phyloP scores from a whole-genome alignment of 1,284 basidiomycete genomes.

The Ustilago esculenta region DNA sequence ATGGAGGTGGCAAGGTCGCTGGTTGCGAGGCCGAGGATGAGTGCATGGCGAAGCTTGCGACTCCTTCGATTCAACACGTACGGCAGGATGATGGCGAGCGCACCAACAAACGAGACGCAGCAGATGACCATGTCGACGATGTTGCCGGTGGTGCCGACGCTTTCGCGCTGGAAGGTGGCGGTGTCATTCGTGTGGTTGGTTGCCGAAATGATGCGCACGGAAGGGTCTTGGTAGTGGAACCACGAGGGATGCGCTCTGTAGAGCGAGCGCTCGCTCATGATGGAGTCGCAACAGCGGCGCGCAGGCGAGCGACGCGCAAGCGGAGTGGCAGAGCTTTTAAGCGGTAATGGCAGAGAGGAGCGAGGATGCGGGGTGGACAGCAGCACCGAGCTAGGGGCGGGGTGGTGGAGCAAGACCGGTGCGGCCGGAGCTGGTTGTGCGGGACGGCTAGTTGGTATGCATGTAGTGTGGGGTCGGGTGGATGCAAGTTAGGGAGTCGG shows the following conservation, averaged over 20 bases:
- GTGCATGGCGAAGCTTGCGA: constrained; percentile 57
- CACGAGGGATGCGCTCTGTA: constrained; percentile 3
- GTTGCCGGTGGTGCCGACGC: constrained; percentile 44
- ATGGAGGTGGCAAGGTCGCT: constrained; percentile 51
- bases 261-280: constrained; percentile 7
- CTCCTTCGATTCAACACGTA: constrained; percentile 43
- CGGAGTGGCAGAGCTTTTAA: too few species aligned
- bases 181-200: constrained; percentile 25
- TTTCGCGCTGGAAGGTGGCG: constrained; percentile 35
- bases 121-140: constrained; percentile 59
- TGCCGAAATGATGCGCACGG: constrained; percentile 16
- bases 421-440: neutral
- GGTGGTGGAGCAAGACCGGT: neutral
- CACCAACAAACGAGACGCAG: constrained; percentile 48
- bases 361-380: too few species aligned
- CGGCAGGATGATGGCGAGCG: constrained; percentile 57
- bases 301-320: too few species aligned
- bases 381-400: neutral
- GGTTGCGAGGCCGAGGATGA: constrained; percentile 60
- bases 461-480: neutral
- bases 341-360: too few species aligned
- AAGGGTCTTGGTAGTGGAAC: constrained; percentile 19
- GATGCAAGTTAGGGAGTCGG: too few species aligned
- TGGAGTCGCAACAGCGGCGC: neutral
- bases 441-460: neutral